A percentile compares a stretch with the other conserved stretches of the same genome.
Conservation (phyloP, 441 rosid genomes). For the Brassica balearica region DNA sequence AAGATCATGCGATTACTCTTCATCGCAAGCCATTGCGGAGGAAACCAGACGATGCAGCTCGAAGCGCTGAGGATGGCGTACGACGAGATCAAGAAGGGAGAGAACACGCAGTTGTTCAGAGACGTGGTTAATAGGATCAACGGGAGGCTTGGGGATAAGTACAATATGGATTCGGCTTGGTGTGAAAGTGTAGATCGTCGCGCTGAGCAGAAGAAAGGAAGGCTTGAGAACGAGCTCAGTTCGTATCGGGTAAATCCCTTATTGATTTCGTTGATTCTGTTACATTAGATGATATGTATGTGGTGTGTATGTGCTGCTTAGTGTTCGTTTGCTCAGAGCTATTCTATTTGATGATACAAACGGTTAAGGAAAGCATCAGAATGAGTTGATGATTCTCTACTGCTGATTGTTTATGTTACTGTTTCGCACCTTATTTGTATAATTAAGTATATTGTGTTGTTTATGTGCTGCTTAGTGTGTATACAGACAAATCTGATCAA, state of each 20-base stretch:
- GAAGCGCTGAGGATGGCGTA: slow-evolving; percentile 94
- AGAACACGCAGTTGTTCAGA: slow-evolving; percentile 81
- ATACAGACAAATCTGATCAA: slow-evolving; percentile 93
- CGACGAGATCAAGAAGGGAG: slow-evolving; percentile 92
- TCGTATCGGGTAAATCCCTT: slow-evolving; percentile 74
- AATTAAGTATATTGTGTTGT: neutral
- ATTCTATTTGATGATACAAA: neutral
- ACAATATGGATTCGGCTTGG: slow-evolving; percentile 70
- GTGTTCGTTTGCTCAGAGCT: neutral
- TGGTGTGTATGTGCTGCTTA: neutral
- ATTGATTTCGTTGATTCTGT: neutral
- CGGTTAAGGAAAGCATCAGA: neutral
- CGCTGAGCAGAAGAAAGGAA: slow-evolving; percentile 83
- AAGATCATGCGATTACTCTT: slow-evolving; percentile 80
- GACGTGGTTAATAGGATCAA: slow-evolving; percentile 78
- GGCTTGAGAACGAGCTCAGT: slow-evolving; percentile 91
- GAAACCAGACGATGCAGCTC: slow-evolving; percentile 64
- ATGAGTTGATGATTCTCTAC: neutral
- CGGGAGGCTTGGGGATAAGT: slow-evolving; percentile 71
- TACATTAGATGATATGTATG: neutral
- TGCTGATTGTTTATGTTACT: neutral
- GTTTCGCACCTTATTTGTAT: neutral
- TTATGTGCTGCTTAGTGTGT: neutral
- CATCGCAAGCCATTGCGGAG: slow-evolving; percentile 75
- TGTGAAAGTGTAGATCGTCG: slow-evolving; percentile 77